Evolutionary conservation across 805 yeast genomes (phyloP).

Genomic region (Metschnikowia lachancei): DNA sequence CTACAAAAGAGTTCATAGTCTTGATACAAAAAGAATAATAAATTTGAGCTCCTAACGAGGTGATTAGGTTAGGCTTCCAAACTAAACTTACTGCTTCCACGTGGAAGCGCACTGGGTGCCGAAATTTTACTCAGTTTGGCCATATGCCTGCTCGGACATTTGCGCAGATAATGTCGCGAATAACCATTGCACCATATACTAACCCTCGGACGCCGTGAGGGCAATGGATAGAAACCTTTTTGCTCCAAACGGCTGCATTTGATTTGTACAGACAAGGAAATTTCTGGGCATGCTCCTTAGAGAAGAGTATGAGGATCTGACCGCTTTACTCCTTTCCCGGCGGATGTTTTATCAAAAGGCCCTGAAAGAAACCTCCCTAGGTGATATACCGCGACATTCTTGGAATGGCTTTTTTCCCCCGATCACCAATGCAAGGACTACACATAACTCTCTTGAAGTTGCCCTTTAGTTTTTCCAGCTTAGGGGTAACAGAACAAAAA

Average conservation of each 20-base stretch:
- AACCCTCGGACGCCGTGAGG: too few relatives aligned
- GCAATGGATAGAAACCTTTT: too few relatives aligned
- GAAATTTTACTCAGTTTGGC: neutral
- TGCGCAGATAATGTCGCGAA: slow-evolving; percentile 1
- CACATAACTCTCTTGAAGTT: neutral
- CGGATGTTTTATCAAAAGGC: too few relatives aligned
- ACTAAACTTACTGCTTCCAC: neutral
- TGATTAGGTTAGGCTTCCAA: neutral
- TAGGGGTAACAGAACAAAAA: neutral
- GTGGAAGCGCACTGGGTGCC: neutral
- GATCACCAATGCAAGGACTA: neutral
- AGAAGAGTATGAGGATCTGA: too few relatives aligned
- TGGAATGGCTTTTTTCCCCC: neutral
- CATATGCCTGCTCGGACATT: neutral
- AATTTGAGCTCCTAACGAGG: too few relatives aligned
- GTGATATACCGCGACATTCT: neutral
- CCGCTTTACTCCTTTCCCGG: too few relatives aligned
- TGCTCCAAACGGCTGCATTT: too few relatives aligned
- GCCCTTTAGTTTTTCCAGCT: too few relatives aligned
- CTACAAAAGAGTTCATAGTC: too few relatives aligned
- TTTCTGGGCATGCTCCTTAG: too few relatives aligned
- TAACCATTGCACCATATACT: neutral
- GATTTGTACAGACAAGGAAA: too few relatives aligned
- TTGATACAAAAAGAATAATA: too few relatives aligned
- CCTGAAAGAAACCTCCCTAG: neutral